phyloP scores from a whole-genome alignment of 2,329 filamentous ascomycete species.

The Colletotrichum sp. region DNA sequence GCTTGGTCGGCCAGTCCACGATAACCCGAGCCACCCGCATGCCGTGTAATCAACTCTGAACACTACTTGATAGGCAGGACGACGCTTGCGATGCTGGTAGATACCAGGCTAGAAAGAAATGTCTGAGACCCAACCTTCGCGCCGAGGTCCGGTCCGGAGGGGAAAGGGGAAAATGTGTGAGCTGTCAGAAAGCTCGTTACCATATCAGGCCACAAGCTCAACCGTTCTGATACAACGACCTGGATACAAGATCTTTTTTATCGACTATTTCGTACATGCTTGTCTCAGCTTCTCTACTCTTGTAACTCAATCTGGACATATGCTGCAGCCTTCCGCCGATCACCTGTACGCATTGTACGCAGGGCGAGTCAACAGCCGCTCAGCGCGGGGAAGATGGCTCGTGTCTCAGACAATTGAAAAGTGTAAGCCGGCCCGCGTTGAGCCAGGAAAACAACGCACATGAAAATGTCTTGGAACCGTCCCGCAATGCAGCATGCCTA shows the following conservation, averaged over 20 bases:
- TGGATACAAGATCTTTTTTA: background rate
- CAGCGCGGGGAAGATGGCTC: background rate
- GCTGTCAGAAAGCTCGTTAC: background rate
- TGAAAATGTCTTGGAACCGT: background rate
- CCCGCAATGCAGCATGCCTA: background rate
- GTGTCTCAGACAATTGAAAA: background rate
- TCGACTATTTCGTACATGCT: background rate
- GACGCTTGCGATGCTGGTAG: background rate
- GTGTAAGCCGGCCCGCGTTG: background rate
- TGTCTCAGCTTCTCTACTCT: background rate
- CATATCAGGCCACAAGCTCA: background rate
- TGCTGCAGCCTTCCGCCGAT: background rate
- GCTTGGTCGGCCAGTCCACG: background rate
- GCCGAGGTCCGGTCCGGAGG: background rate
- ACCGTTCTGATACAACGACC: background rate
- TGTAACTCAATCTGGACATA: background rate
- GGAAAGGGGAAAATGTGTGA: background rate
- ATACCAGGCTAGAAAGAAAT: background rate
- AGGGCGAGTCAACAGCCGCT: background rate
- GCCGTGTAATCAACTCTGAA: background rate
- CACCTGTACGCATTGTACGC: background rate
- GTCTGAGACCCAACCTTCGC: background rate
- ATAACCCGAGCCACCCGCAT: background rate
- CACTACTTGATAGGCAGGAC: background rate
- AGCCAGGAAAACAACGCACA: background rate